A percentile compares a stretch with the other conserved stretches of the same genome.
These are phyloP conservation scores for Theobroma cacao DNA, from an alignment of 345 rosid genomes.

Conservation along the genomic window DNA sequence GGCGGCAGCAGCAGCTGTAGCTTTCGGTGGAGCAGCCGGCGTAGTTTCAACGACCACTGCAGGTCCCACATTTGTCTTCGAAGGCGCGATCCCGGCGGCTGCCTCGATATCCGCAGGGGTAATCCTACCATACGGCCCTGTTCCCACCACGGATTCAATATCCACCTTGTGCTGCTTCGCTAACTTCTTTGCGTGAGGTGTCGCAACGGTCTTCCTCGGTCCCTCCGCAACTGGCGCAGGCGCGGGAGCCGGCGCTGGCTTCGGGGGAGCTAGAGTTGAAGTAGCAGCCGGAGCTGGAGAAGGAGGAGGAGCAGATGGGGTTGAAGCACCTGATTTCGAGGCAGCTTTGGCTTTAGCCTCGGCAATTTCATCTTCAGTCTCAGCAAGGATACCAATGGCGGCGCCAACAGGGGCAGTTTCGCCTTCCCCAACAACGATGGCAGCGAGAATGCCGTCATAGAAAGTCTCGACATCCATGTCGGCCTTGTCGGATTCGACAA, in stretches of 20 bases:
- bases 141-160: constrained; percentile 56
- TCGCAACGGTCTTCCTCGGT: constrained; percentile 62
- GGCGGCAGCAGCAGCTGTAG: constrained; percentile 22
- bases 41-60: constrained; percentile 24
- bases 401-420: constrained; percentile 89
- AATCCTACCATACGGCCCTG: constrained; percentile 80
- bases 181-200: constrained; percentile 86
- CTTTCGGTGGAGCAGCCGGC: constrained; percentile 32
- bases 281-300: constrained; percentile 37
- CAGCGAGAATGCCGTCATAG: constrained; percentile 91
- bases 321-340: constrained; percentile 34
- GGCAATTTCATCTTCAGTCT: constrained; percentile 81
- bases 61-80: constrained; percentile 34
- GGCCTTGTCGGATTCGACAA: constrained; percentile 95
- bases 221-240: constrained; percentile 32
- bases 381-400: constrained; percentile 81
- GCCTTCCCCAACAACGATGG: constrained; percentile 90
- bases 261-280: constrained; percentile 41
- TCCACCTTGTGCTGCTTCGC: constrained; percentile 91
- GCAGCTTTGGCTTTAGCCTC: constrained; percentile 81
- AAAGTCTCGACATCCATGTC: constrained; percentile 98
- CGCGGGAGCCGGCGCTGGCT: constrained; percentile 29
- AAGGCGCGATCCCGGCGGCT: constrained; percentile 68
- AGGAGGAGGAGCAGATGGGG: constrained; percentile 36
- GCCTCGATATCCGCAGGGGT: constrained; percentile 77